Conservation (phyloP, 257 asterid species). For the Solanum medicagineum region DNA sequence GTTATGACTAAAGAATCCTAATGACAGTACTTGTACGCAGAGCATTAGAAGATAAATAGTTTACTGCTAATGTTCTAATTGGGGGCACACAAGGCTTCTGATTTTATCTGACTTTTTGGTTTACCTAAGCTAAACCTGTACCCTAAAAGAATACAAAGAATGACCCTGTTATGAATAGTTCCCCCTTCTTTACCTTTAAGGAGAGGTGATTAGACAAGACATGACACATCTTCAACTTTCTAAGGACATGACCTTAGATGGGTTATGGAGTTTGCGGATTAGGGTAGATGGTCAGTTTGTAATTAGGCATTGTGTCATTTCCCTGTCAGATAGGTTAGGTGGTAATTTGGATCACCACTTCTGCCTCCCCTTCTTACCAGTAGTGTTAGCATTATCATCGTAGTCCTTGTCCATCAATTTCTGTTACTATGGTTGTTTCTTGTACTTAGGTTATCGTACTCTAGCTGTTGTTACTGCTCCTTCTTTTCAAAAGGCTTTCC, state of each 20-base stretch:
- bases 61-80: neutral
- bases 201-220: neutral
- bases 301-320: neutral
- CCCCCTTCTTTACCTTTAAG: neutral
- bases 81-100: neutral
- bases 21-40: neutral
- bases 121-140: neutral
- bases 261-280: neutral
- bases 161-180: neutral
- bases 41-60: neutral
- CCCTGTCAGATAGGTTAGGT: neutral
- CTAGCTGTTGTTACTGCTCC: neutral
- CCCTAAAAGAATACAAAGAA: neutral
- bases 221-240: neutral
- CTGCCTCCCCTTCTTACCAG: neutral
- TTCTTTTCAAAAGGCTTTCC: neutral
- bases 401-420: neutral
- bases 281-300: neutral
- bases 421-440: neutral
- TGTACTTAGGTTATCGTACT: neutral
- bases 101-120: neutral
- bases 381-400: neutral
- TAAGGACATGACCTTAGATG: neutral
- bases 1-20: neutral
- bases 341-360: neutral